These are phyloP conservation scores for Emericellopsis cladophorae DNA, from an alignment of 2,329 filamentous ascomycete genomes.

Conservation along the genomic window DNA sequence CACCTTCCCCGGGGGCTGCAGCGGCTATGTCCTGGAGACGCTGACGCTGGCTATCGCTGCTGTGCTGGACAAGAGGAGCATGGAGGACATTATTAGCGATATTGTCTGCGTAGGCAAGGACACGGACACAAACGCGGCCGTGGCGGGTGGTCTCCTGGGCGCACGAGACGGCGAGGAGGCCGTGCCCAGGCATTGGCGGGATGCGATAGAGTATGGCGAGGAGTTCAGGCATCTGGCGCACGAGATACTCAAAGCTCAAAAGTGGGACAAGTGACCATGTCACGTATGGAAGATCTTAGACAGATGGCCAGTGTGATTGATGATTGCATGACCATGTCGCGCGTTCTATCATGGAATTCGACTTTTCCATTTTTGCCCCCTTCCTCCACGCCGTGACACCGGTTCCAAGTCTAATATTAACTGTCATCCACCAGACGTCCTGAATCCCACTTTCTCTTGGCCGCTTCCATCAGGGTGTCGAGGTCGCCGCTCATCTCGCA, in stretches of 20 bases:
- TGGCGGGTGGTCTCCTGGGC: conserved; percentile 30
- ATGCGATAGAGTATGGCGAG: conserved; percentile 22
- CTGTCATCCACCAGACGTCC: conserved; percentile 20
- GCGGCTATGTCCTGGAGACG: conserved; percentile 30
- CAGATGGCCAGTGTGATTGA: too few relatives aligned
- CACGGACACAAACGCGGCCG: conserved; percentile 32
- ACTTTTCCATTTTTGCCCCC: too few relatives aligned
- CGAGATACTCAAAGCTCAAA: conserved; percentile 1
- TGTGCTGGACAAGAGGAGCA: conserved; percentile 20
- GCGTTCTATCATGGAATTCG: too few relatives aligned
- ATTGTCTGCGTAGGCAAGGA: conserved; percentile 30
- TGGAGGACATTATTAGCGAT: conserved; percentile 31
- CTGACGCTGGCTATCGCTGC: conserved; percentile 27
- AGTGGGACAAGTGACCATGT: too few relatives aligned
- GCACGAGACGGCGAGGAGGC: conserved; percentile 27
- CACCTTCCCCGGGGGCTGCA: conserved; percentile 13
- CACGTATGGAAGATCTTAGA: not conserved
- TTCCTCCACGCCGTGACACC: conserved; percentile 2
- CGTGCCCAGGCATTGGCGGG: conserved; percentile 26
- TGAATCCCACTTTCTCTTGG: conserved; percentile 39
- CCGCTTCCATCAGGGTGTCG: conserved; percentile 35
- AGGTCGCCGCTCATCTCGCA: conserved; percentile 52
- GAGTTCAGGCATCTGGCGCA: conserved; percentile 17
- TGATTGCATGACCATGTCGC: too few relatives aligned
- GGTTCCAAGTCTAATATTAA: not conserved